Percentiles rank a stretch among this genome's conserved stretches.
These are phyloP conservation scores for Fusarium sp. DNA, from an alignment of 2,329 filamentous ascomycete genomes.

Conservation along the genomic window DNA sequence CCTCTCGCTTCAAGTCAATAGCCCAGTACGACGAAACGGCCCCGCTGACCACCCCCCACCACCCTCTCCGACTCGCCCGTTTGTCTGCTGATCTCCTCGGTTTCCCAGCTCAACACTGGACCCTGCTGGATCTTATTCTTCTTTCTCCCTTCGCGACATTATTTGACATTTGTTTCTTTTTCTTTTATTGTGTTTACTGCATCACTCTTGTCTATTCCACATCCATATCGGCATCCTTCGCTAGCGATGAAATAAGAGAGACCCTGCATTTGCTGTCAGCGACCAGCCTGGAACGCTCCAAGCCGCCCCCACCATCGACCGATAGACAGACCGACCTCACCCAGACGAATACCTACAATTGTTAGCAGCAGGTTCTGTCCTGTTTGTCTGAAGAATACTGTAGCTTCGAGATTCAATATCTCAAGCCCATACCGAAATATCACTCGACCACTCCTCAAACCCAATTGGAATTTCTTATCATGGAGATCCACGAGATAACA, in stretches of 20 bases:
- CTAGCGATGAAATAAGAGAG: slow-evolving; percentile 43
- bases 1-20: slow-evolving; percentile 10
- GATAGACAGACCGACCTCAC: slow-evolving; percentile 12
- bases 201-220: not conserved
- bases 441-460: not conserved
- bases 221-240: slow-evolving; percentile 1
- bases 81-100: slow-evolving; percentile 42
- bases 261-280: slow-evolving; percentile 24
- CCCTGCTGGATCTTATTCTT: slow-evolving; percentile 8
- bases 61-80: slow-evolving; percentile 34
- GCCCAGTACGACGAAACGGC: slow-evolving; percentile 32
- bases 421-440: not conserved
- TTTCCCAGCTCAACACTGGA: slow-evolving; percentile 26
- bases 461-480: slow-evolving; percentile 14
- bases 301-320: slow-evolving; percentile 27
- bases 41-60: slow-evolving; percentile 41
- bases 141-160: slow-evolving; percentile 21
- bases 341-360: slow-evolving; percentile 14
- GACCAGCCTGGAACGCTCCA: slow-evolving; percentile 29
- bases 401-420: not conserved
- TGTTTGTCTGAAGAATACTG: not conserved
- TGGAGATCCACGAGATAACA: slow-evolving; percentile 42
- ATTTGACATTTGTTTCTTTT: slow-evolving; percentile 12
- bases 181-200: slow-evolving; percentile 5
- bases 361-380: not conserved